Conservation (phyloP, 441 rosid genomes). For the Jatropha multifida region DNA sequence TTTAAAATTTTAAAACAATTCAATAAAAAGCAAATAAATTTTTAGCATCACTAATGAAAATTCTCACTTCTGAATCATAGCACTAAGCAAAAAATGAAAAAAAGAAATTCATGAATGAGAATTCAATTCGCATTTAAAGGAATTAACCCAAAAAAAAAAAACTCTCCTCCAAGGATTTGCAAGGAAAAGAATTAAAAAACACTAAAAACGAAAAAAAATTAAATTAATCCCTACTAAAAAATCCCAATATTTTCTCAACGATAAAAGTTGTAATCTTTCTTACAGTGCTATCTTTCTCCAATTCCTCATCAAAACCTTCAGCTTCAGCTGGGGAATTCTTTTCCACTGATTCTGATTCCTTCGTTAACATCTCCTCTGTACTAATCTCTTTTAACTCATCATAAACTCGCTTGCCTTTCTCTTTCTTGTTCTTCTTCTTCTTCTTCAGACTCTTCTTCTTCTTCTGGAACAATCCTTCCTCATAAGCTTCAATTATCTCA, state of each 20-base stretch:
- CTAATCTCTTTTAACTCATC: constrained; percentile 4
- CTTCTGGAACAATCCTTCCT: constrained; percentile 30
- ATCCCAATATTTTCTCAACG: constrained; percentile 35
- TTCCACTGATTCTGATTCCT: constrained; percentile 13
- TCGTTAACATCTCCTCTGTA: background rate
- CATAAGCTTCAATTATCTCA: constrained; percentile 45
- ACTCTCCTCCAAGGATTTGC: background rate
- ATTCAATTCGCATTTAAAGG: background rate
- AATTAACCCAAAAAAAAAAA: background rate
- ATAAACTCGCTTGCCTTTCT: constrained; percentile 15
- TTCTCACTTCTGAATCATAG: too few species aligned
- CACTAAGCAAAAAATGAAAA: background rate
- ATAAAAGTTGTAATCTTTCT: constrained; percentile 33
- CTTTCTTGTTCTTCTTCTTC: constrained; percentile 22
- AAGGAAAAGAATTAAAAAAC: background rate
- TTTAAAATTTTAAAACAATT: too few species aligned
- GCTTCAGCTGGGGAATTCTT: background rate
- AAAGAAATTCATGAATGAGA: background rate
- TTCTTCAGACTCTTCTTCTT: constrained; percentile 27
- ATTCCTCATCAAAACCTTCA: constrained; percentile 14
- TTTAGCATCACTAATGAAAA: background rate
- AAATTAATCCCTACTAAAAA: constrained; percentile 20
- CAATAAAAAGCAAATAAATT: too few species aligned
- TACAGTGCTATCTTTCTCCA: constrained; percentile 27
- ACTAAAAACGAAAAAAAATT: background rate